Conservation (phyloP, 1,139 yeast genomes). For the Ogataea hybrid region DNA sequence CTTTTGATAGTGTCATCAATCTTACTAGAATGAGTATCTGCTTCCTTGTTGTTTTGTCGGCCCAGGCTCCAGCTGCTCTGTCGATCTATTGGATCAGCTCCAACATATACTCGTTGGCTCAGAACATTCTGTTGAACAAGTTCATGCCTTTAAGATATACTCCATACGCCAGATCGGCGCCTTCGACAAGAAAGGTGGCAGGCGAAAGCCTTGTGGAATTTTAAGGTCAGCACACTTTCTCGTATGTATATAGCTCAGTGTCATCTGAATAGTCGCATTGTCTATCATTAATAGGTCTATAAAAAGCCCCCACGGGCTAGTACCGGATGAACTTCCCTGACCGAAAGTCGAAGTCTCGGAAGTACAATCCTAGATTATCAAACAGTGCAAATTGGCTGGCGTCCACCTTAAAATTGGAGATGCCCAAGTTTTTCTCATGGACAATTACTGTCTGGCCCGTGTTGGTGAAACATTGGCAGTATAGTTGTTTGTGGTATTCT, state of each 20-base stretch:
- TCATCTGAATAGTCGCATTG: neutral
- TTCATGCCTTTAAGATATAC: constrained; percentile 58
- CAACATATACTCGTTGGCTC: constrained; percentile 69
- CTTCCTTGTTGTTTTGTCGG: constrained; percentile 77
- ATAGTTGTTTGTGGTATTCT: neutral
- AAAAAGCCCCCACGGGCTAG: too few relatives aligned
- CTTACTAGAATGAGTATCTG: constrained; percentile 73
- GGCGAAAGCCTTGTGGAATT: constrained; percentile 4
- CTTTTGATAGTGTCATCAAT: constrained; percentile 59
- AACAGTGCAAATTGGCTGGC: neutral
- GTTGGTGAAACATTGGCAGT: neutral
- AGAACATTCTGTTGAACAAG: constrained; percentile 70
- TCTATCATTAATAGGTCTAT: too few relatives aligned
- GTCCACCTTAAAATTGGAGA: neutral
- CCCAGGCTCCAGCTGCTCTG: constrained; percentile 83
- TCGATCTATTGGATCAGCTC: constrained; percentile 87
- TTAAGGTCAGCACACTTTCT: too few relatives aligned
- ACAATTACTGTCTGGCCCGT: neutral
- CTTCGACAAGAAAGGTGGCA: neutral
- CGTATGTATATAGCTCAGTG: neutral
- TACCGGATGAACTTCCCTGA: neutral
- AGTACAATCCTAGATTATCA: constrained; percentile 3
- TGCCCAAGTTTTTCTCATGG: neutral
- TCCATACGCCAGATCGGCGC: constrained; percentile 37
- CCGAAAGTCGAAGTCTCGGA: neutral